A percentile compares a stretch with the other conserved stretches of the same genome.
phyloP scores from a whole-genome alignment of 1,284 basidiomycete species.

The Ustilago shanxiensis region DNA sequence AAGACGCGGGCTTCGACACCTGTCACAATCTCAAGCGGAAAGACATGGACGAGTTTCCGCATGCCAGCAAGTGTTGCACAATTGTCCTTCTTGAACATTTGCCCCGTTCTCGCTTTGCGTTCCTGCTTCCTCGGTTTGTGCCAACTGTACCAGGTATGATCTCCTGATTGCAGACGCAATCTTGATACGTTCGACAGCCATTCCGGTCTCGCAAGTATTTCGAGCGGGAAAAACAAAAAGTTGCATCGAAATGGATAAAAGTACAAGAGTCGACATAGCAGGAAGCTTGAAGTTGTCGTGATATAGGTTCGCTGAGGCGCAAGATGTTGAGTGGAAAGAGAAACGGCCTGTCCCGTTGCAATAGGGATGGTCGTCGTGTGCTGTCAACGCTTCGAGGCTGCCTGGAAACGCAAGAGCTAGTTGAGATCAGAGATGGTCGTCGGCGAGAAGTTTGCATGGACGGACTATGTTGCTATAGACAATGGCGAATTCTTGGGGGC shows the following conservation, averaged over 20 bases:
- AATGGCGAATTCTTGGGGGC: neutral
- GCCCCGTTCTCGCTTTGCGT: too few relatives aligned
- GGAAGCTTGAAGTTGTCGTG: constrained; percentile 4
- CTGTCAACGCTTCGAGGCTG: too few relatives aligned
- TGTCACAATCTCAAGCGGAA: too few relatives aligned
- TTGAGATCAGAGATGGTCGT: neutral
- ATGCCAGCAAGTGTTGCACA: too few relatives aligned
- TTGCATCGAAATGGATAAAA: constrained; percentile 22
- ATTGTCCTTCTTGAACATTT: too few relatives aligned
- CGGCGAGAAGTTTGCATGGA: too few relatives aligned
- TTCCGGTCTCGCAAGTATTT: neutral
- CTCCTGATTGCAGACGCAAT: neutral
- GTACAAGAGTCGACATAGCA: constrained; percentile 27
- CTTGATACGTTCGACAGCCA: neutral
- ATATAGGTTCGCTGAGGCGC: neutral
- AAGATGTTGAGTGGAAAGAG: neutral
- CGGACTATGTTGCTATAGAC: neutral
- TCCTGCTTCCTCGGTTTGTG: too few relatives aligned
- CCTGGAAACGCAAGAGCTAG: too few relatives aligned
- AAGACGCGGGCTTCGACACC: too few relatives aligned
- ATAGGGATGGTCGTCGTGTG: too few relatives aligned
- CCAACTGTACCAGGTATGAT: neutral
- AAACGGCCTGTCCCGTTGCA: neutral
- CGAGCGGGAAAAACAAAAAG: too few relatives aligned
- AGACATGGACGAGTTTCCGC: too few relatives aligned